These are phyloP conservation scores for Penicillium sp. DNA, from an alignment of 2,329 filamentous ascomycete genomes.

Conservation along the genomic window DNA sequence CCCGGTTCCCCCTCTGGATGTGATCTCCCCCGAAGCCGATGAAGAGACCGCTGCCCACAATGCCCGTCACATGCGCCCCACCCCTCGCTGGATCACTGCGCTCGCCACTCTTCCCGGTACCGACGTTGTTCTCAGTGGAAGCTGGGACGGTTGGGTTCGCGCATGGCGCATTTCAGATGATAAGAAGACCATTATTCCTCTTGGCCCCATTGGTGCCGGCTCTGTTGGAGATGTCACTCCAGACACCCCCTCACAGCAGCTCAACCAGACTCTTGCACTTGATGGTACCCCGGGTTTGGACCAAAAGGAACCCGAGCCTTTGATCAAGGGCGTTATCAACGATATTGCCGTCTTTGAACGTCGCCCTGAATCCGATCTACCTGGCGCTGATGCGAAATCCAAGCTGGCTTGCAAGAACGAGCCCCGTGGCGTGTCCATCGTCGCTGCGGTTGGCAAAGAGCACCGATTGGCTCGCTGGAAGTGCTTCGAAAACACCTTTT, in stretches of 20 bases:
- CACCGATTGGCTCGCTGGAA: slow-evolving; percentile 84
- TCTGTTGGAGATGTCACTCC: slow-evolving; percentile 15
- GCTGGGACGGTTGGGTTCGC: slow-evolving; percentile 88
- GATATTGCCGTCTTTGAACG: slow-evolving; percentile 85
- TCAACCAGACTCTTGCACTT: slow-evolving; percentile 35
- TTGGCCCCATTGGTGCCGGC: slow-evolving; percentile 64
- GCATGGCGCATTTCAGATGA: slow-evolving; percentile 85
- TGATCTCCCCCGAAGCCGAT: slow-evolving; percentile 73
- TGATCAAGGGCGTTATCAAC: slow-evolving; percentile 78
- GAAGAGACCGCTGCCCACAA: slow-evolving; percentile 52
- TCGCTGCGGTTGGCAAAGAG: slow-evolving; percentile 84
- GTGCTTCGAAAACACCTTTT: slow-evolving; percentile 42
- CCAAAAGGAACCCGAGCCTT: slow-evolving; percentile 27
- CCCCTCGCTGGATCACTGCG: slow-evolving; percentile 86
- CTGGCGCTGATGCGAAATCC: slow-evolving; percentile 18
- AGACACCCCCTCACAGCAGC: slow-evolving; percentile 34
- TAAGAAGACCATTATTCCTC: slow-evolving; percentile 72
- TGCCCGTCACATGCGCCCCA: slow-evolving; percentile 55
- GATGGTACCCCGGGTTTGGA: slow-evolving; percentile 27
- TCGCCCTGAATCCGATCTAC: slow-evolving; percentile 49
- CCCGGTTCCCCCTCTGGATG: slow-evolving; percentile 64
- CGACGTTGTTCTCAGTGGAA: slow-evolving; percentile 85
- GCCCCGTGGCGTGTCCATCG: slow-evolving; percentile 69
- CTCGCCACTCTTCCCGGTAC: slow-evolving; percentile 84
- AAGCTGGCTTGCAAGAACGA: slow-evolving; percentile 44